These are phyloP conservation scores for Backusella liffmaniae DNA, from an alignment of 192 early-diverging fungal species.

Conservation along the genomic window DNA sequence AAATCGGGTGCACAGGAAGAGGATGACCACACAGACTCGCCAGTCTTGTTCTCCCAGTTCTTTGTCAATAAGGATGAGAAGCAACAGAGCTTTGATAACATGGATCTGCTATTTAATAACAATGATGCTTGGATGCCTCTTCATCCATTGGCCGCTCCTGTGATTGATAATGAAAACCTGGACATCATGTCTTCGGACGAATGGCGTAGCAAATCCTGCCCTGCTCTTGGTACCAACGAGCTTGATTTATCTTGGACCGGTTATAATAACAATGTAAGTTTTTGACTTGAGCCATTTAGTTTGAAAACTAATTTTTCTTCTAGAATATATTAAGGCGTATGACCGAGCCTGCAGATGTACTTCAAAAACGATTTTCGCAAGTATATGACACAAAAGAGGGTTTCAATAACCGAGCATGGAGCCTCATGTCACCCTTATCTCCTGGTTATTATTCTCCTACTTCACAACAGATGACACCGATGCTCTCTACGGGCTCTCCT, in stretches of 20 bases:
- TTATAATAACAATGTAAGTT: conserved; percentile 6
- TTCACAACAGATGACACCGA: conserved; percentile 14
- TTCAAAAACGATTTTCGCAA: not conserved
- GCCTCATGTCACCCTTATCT: conserved; percentile 2
- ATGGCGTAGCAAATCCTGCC: conserved; percentile 11
- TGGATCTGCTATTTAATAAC: not conserved
- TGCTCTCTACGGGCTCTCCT: conserved; percentile 11
- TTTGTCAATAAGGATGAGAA: conserved; percentile 5
- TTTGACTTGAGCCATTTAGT: not conserved
- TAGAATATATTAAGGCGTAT: conserved; percentile 11
- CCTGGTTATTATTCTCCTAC: conserved; percentile 2
- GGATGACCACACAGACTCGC: not conserved
- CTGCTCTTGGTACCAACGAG: conserved; percentile 3
- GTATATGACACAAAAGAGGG: not conserved
- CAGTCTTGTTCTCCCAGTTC: conserved; percentile 15
- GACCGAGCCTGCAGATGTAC: conserved; percentile 8
- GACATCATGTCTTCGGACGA: not conserved
- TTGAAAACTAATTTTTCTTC: conserved; percentile 1
- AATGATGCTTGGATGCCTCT: not conserved
- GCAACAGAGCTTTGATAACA: not conserved
- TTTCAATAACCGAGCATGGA: not conserved
- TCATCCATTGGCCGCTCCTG: conserved; percentile 4
- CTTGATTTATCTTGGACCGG: conserved; percentile 2
- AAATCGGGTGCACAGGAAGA: conserved; percentile 13
- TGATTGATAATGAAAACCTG: not conserved